Percentiles rank a stretch among this genome's conserved stretches.
These are phyloP conservation scores for Colletotrichum viniferum DNA, from an alignment of 2,329 filamentous ascomycete species.

Conservation along the genomic window DNA sequence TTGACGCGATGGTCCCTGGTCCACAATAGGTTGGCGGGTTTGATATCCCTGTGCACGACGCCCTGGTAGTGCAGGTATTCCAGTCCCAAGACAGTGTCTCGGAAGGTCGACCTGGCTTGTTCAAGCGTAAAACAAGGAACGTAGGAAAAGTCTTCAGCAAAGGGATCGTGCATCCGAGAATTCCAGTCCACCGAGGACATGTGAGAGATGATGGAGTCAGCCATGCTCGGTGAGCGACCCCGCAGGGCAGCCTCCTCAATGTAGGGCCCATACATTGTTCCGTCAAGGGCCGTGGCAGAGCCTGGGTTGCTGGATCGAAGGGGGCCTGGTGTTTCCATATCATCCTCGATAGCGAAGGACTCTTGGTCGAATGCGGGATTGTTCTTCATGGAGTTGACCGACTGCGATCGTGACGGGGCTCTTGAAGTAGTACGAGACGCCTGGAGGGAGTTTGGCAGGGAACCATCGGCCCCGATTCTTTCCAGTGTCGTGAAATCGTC, in stretches of 20 bases:
- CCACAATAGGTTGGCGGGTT: slow-evolving; percentile 89
- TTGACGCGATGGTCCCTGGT: slow-evolving; percentile 87
- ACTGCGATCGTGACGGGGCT: slow-evolving; percentile 52
- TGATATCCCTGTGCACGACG: slow-evolving; percentile 84
- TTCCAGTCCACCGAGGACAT: slow-evolving; percentile 70
- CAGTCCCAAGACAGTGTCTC: slow-evolving; percentile 89
- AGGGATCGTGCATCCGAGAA: slow-evolving; percentile 62
- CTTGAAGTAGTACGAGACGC: slow-evolving; percentile 47
- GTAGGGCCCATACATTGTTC: slow-evolving; percentile 79
- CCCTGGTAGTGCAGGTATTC: slow-evolving; percentile 93
- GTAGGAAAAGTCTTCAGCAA: slow-evolving; percentile 88
- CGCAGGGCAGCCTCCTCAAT: slow-evolving; percentile 59
- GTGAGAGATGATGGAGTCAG: slow-evolving; percentile 75
- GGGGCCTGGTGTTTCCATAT: slow-evolving; percentile 58
- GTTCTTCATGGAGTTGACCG: slow-evolving; percentile 42
- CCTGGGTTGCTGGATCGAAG: slow-evolving; percentile 54
- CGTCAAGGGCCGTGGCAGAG: slow-evolving; percentile 68
- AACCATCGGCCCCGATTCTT: slow-evolving; percentile 30
- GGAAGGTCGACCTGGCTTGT: slow-evolving; percentile 82
- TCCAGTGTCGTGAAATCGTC: slow-evolving; percentile 43
- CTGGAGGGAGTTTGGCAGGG: slow-evolving; percentile 42
- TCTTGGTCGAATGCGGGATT: slow-evolving; percentile 11
- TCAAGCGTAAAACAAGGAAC: slow-evolving; percentile 91
- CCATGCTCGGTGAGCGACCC: slow-evolving; percentile 78
- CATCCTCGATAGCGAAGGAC: slow-evolving; percentile 42